Evolutionary conservation across 495 filamentous ascomycete genomes (phyloP), one percentile per base, ranked within the genome.

Genomic region (Lasiosphaeria ovina): DNA sequence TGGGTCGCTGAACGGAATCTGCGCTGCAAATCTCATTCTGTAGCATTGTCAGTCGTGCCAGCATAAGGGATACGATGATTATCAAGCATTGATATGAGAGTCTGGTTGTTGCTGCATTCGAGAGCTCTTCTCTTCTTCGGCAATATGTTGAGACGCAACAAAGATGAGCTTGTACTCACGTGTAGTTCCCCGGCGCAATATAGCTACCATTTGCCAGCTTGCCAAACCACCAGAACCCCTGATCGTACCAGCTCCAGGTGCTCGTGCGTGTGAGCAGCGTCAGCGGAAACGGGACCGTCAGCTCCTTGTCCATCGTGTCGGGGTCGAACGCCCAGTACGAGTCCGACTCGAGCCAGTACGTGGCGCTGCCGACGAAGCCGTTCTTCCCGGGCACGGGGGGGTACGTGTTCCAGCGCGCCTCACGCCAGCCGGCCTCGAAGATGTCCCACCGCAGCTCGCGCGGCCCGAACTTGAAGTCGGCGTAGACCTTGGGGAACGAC

Each of bases 181-280:
- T 67, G 54, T 77, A 77, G 33, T 74, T 72, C 12, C 74, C 75
- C 16, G 69, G 63, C 24, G 63, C 62, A 44, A 77, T 71, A 9
- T 69, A 66, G 14, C 61, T 67, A 9, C 75, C 74, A 34, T 72
- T 65, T 3, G 61, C 67, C 59, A 76, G 51, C 57, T 68, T 64
- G 16, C 75, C 75, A 4, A 67, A 65, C 75, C 75, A 77, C 60
- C 62, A 66, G 35, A 66, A 69, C 12, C 64, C 64, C 36, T 54
- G 55, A 14, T 61, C 66, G 14, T 47, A 61, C 36, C 52, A 51
- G 6, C 58, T 68, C 54, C 31, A 66, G 35, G 9, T 63, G 55
- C 58, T 66, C 51, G 52, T 62, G 14, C 68, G 55, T 33, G 58
- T 58, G 32, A 62, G 34, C 9, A 62, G 62, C 12, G 45, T 54